Evolutionary conservation across 257 asterid species (phyloP).

Genomic region (Nicotiana attenuata): DNA sequence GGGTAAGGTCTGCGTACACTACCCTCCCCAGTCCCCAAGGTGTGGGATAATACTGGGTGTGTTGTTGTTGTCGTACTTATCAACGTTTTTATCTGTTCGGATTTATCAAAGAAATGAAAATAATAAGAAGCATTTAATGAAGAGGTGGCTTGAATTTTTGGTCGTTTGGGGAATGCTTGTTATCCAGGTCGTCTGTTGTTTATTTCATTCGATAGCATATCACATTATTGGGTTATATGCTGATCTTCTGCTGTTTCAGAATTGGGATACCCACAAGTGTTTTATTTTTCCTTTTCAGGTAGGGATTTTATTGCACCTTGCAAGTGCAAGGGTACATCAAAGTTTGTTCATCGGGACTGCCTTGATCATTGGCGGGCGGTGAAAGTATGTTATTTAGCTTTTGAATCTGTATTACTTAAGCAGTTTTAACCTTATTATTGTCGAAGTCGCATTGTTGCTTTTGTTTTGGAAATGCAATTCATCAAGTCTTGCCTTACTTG

Average conservation of each 20-base stretch:
- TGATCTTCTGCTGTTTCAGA: neutral
- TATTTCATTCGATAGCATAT: neutral
- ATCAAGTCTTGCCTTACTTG: neutral
- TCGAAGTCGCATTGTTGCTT: neutral
- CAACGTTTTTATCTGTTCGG: neutral
- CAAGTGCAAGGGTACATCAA: slow-evolving; percentile 90
- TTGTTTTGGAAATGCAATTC: neutral
- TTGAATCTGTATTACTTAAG: neutral
- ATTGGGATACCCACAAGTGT: slow-evolving; percentile 6
- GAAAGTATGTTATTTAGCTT: slow-evolving; percentile 44
- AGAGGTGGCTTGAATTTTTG: neutral
- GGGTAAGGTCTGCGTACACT: too few species aligned
- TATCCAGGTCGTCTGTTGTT: neutral
- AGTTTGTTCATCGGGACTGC: slow-evolving; percentile 86
- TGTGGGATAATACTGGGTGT: too few species aligned
- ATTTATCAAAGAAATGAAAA: neutral
- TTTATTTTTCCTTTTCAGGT: slow-evolving; percentile 45
- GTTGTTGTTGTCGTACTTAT: neutral
- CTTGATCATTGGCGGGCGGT: slow-evolving; percentile 98
- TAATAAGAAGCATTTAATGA: neutral
- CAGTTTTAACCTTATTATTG: neutral
- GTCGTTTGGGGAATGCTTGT: neutral
- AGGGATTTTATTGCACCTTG: slow-evolving; percentile 98
- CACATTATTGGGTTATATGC: slow-evolving; percentile 5
- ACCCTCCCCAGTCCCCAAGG: too few species aligned